Conservation (phyloP, 768 basidiomycete species). For the Gymnopilus dilepis region DNA sequence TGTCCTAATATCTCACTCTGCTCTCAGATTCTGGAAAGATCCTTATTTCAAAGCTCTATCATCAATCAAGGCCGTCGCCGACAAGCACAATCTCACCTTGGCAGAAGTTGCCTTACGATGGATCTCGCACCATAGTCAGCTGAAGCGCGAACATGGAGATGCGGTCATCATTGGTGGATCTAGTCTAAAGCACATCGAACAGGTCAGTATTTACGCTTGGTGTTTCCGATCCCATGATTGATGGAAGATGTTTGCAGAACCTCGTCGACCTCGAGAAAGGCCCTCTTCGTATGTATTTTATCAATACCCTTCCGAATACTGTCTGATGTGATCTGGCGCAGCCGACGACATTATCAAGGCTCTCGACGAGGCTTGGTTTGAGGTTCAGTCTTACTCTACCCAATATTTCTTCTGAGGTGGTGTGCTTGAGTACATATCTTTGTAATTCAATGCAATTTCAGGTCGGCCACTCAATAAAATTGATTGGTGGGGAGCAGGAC, state of each 20-base stretch:
- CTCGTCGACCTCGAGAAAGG: conserved; percentile 60
- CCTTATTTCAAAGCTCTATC: conserved; percentile 55
- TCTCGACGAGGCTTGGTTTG: conserved; percentile 56
- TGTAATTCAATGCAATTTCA: no score
- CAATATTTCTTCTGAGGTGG: conserved; percentile 39
- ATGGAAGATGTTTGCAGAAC: conserved; percentile 37
- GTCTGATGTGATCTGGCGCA: conserved; percentile 19
- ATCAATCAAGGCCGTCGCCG: conserved; percentile 47
- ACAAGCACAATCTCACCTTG: conserved; percentile 42
- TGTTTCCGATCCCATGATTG: background rate
- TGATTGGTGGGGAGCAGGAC: no score
- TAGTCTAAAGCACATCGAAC: conserved; percentile 58
- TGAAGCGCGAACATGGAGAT: conserved; percentile 56
- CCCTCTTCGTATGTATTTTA: conserved; percentile 49
- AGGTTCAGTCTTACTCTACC: conserved; percentile 45
- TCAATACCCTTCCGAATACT: background rate
- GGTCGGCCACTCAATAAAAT: no score
- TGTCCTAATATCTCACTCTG: background rate
- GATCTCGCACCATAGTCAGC: conserved; percentile 58
- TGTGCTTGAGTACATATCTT: no score
- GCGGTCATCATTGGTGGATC: conserved; percentile 69
- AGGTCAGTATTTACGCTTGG: conserved; percentile 32
- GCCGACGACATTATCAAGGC: conserved; percentile 55
- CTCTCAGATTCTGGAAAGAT: conserved; percentile 58
- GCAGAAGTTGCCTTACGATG: conserved; percentile 64